phyloP scores from a whole-genome alignment of 2,329 filamentous ascomycete species.

The Gnomoniopsis smithogilvyi region DNA sequence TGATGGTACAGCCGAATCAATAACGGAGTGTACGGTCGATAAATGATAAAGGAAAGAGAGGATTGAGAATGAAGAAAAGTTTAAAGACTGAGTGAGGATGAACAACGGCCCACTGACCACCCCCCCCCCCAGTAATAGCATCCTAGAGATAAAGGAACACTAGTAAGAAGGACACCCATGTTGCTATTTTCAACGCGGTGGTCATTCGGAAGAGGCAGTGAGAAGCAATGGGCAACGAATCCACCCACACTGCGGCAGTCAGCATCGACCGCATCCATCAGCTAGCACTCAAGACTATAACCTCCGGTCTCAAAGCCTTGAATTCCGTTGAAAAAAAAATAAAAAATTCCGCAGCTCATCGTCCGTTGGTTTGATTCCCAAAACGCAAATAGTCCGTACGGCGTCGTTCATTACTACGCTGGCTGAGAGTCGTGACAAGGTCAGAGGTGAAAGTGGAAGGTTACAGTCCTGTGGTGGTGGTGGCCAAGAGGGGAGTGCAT shows the following conservation, averaged over 20 bases:
- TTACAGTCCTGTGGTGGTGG: no score
- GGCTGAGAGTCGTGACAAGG: no score
- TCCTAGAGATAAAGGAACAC: conserved; percentile 1
- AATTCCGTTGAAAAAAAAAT: neutral
- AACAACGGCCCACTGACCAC: neutral
- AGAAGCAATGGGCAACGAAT: conserved; percentile 2
- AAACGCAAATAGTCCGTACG: no score
- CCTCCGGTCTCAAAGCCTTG: neutral
- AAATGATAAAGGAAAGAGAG: neutral
- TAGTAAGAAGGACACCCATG: neutral
- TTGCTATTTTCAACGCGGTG: neutral
- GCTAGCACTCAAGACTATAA: neutral
- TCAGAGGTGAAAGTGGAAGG: no score
- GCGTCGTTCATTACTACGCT: no score
- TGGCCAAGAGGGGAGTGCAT: no score
- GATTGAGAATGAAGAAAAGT: neutral
- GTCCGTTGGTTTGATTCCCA: no score
- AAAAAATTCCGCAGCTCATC: neutral
- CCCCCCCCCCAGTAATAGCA: neutral
- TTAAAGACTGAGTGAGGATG: neutral
- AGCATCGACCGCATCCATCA: neutral
- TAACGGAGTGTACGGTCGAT: no score
- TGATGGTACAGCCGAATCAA: neutral
- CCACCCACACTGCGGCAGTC: conserved; percentile 1
- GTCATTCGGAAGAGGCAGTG: neutral